Conservation (phyloP, 2,329 filamentous ascomycete genomes). For the Cytospora schulzeri region DNA sequence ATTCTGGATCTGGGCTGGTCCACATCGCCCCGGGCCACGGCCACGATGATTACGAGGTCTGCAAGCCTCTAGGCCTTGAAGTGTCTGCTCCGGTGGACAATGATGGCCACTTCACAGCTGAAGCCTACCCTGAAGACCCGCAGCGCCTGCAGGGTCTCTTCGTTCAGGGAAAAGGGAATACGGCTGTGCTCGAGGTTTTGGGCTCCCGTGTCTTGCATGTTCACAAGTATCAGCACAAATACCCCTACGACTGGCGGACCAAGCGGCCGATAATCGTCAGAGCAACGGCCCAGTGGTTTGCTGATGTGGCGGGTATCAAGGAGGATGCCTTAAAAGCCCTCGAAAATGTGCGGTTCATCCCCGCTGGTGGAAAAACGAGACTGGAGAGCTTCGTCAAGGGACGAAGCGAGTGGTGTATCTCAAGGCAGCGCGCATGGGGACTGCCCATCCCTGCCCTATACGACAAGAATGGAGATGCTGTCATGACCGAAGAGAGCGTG, state of each 20-base stretch:
- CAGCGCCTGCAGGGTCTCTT: constrained; percentile 66
- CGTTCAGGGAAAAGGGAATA: constrained; percentile 47
- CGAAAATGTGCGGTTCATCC: constrained; percentile 74
- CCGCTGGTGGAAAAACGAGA: constrained; percentile 70
- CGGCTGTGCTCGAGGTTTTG: constrained; percentile 68
- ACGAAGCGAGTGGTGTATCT: constrained; percentile 97
- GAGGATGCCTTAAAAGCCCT: constrained; percentile 70
- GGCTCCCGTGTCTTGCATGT: constrained; percentile 65
- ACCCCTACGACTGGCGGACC: constrained; percentile 96
- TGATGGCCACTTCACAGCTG: constrained; percentile 76
- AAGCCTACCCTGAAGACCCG: constrained; percentile 74
- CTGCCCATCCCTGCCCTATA: constrained; percentile 94
- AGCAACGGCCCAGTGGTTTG: constrained; percentile 97
- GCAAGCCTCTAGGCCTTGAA: constrained; percentile 68
- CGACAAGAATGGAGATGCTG: constrained; percentile 68
- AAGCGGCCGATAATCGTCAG: constrained; percentile 89
- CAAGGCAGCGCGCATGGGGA: constrained; percentile 92
- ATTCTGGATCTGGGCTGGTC: constrained; percentile 93
- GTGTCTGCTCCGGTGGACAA: constrained; percentile 84
- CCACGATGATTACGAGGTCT: constrained; percentile 92
- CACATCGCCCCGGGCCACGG: constrained; percentile 94
- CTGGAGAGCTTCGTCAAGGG: constrained; percentile 85
- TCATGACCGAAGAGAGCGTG: constrained; percentile 79
- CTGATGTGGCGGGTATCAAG: constrained; percentile 85
- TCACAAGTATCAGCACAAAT: constrained; percentile 83